Base-by-base conservation (phyloP, 352 stramenopile species). In the Globisporangium okanoganense region DNA sequence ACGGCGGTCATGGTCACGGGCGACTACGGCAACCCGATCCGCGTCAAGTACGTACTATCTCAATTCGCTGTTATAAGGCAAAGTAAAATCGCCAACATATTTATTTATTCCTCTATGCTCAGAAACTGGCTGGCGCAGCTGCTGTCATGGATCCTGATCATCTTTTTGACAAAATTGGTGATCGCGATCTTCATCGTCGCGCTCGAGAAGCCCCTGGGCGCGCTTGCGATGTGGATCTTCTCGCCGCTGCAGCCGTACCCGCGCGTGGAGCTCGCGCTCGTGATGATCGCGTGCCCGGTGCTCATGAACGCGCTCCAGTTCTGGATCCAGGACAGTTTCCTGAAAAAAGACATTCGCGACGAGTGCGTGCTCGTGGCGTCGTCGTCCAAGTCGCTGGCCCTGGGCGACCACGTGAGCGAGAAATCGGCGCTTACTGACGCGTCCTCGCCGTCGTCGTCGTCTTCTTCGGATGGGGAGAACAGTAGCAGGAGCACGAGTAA, bases 281-380 rank as follows among this genome's bases (percentile, higher is more conserved):
- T 96, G 44, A 96, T 96, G 87, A 91, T 96, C 55, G 82, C 78
- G 6, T 96, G 87, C 66, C 87, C 87, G 44, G 92, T 82, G 58
- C 56, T 95, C 20, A 95, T 96, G 85, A 96, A 96, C 66, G 86
- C 80, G 16, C 54, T 95, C 48, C 87, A 96, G 60, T 96, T 95
- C 61, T 96, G 85, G 85, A 72, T 96, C 35, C 87, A 96, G 67
- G 87, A 96, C 75, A 94, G 76, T 70, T 96, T 94, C 67, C 78
- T 96, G 53, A 96, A 95, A 63, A 93, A 95, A 61, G 82, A 92
- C 47, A 69, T 87, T 9, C 73, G 72, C 9, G 71, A 87, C 50
- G 79, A 87, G 58, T 84, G 75, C 61, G 69, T 80, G 47, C 63
- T 84, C 31, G 70, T 88, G 40, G 63, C 73, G 14, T 49, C 47